Evolutionary conservation across 345 rosid species (phyloP).

Genomic region (Moricandia moricandioides): DNA sequence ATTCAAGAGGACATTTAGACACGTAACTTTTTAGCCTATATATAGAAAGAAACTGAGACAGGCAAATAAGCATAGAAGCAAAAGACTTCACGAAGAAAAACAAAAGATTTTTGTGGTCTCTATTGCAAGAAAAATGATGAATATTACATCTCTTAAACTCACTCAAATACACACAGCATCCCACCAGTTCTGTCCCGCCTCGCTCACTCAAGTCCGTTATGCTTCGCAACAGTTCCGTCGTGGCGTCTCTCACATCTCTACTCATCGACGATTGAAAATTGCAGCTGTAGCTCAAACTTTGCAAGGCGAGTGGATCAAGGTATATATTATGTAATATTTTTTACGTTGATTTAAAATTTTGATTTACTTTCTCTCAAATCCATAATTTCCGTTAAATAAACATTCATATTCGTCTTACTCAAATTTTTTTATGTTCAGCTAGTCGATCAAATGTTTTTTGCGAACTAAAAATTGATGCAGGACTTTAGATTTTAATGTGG

Average conservation of each 20-base stretch:
- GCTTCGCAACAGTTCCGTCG: no score
- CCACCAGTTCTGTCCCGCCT: no score
- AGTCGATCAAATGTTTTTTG: no score
- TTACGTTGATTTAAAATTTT: not conserved
- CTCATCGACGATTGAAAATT: no score
- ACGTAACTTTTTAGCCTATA: not conserved
- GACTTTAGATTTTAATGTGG: no score
- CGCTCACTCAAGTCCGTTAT: no score
- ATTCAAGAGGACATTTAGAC: not conserved
- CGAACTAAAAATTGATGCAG: no score
- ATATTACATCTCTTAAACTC: no score
- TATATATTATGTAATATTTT: not conserved
- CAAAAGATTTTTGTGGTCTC: not conserved
- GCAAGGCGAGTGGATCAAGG: constrained; percentile 1
- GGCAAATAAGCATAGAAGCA: not conserved
- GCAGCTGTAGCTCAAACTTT: not conserved
- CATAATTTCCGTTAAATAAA: not conserved
- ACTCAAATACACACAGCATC: no score
- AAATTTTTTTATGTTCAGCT: no score
- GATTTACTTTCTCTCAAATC: not conserved
- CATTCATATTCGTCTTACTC: not conserved
- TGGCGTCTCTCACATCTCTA: no score
- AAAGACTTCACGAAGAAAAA: not conserved
- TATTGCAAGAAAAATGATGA: not conserved
- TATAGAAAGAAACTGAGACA: not conserved